phyloP scores from a whole-genome alignment of 2,329 filamentous ascomycete species.

The Alternaria rosae region DNA sequence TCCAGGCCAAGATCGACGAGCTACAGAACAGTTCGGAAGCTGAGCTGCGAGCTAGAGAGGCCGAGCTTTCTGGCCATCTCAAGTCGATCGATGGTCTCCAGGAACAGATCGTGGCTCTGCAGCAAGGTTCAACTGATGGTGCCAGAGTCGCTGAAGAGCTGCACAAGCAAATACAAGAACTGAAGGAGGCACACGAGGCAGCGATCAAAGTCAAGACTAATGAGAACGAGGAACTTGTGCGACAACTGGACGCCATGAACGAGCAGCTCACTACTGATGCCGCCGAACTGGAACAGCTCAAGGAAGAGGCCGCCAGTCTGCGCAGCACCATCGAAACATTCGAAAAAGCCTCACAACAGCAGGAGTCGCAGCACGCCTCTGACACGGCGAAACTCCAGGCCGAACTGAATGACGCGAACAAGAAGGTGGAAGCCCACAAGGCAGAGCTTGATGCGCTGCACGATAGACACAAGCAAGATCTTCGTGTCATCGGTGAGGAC shows the following conservation, averaged over 20 bases:
- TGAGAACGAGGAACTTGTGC: slow-evolving; percentile 43
- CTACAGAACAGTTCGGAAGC: slow-evolving; percentile 35
- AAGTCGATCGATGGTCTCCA: slow-evolving; percentile 44
- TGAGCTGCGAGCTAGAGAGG: slow-evolving; percentile 35
- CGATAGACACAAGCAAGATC: slow-evolving; percentile 38
- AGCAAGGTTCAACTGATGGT: slow-evolving; percentile 46
- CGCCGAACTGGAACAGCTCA: slow-evolving; percentile 35
- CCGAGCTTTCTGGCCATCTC: slow-evolving; percentile 40
- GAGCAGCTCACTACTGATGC: slow-evolving; percentile 43
- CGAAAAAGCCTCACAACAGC: slow-evolving; percentile 39
- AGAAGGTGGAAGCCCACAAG: slow-evolving; percentile 37
- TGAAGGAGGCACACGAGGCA: slow-evolving; percentile 41
- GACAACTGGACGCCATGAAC: slow-evolving; percentile 46
- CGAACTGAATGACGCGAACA: slow-evolving; percentile 36
- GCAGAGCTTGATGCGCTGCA: slow-evolving; percentile 37
- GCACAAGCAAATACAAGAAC: slow-evolving; percentile 40
- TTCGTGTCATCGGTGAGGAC: slow-evolving; percentile 42
- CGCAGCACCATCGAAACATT: slow-evolving; percentile 44
- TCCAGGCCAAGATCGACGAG: slow-evolving; percentile 39
- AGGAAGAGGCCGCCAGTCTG: slow-evolving; percentile 38
- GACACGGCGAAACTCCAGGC: slow-evolving; percentile 32
- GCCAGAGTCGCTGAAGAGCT: slow-evolving; percentile 41
- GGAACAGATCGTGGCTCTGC: slow-evolving; percentile 40
- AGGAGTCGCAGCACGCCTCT: slow-evolving; percentile 35
- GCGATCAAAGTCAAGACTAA: slow-evolving; percentile 39